phyloP scores from a whole-genome alignment of 352 stramenopile genomes.

The Pythium angustatum region DNA sequence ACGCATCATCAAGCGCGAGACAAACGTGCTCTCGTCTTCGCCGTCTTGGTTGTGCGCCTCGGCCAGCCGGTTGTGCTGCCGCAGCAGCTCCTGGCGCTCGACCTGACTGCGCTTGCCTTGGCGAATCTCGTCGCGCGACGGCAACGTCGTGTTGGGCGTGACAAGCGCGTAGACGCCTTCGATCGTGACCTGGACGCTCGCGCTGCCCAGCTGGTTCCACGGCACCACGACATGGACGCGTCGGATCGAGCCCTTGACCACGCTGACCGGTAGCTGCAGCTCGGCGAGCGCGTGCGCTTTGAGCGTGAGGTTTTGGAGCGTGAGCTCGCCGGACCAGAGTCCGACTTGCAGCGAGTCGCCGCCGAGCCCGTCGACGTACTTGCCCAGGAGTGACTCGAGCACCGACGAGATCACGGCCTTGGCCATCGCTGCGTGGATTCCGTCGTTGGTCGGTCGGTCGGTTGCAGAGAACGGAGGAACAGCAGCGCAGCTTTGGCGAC shows the following conservation, averaged over 20 bases:
- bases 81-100: constrained; percentile 67
- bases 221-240: constrained; percentile 79
- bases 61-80: constrained; percentile 69
- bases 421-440: constrained; percentile 52
- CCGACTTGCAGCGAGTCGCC: constrained; percentile 82
- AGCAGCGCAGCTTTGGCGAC: neutral
- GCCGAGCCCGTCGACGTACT: constrained; percentile 78
- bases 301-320: constrained; percentile 67
- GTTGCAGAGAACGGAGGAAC: neutral
- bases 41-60: constrained; percentile 34
- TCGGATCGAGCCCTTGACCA: constrained; percentile 56
- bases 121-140: constrained; percentile 48
- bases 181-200: constrained; percentile 74
- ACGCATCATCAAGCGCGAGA: constrained; percentile 68
- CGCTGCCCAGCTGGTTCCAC: constrained; percentile 82
- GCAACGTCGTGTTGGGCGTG: constrained; percentile 56
- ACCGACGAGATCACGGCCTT: constrained; percentile 77
- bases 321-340: constrained; percentile 81
- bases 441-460: too few relatives aligned
- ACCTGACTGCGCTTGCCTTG: constrained; percentile 62
- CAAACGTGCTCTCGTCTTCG: constrained; percentile 79
- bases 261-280: constrained; percentile 66
- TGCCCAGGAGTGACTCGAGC: constrained; percentile 77
- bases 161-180: constrained; percentile 76
- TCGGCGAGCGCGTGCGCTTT: constrained; percentile 81